Conservation (phyloP, 2,329 filamentous ascomycete genomes). For the Tolypocladium endophyticum region DNA sequence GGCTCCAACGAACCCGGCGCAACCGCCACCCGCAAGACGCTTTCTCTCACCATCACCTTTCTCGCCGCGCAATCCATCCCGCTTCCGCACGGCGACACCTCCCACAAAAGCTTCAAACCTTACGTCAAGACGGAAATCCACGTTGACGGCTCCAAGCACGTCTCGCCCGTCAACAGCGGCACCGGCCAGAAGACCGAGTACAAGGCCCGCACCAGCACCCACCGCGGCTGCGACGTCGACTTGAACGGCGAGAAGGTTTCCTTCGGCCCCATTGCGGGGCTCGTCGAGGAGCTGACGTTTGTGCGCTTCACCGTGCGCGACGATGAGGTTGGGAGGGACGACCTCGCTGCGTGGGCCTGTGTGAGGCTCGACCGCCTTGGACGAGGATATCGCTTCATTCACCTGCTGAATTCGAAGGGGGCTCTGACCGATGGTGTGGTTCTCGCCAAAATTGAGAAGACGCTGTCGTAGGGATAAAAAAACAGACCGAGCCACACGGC, state of each 20-base stretch:
- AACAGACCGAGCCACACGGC: background rate
- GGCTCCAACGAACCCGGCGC: constrained; percentile 10
- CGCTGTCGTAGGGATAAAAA: constrained; percentile 14
- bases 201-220: constrained; percentile 49
- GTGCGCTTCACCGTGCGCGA: constrained; percentile 80
- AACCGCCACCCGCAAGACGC: constrained; percentile 39
- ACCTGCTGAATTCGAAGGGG: constrained; percentile 61
- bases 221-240: constrained; percentile 51
- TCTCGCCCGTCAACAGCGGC: constrained; percentile 25
- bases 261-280: constrained; percentile 43
- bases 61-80: constrained; percentile 69
- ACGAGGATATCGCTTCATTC: constrained; percentile 67
- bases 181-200: constrained; percentile 33
- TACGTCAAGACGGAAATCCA: constrained; percentile 82
- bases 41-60: constrained; percentile 64
- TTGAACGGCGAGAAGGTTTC: constrained; percentile 47
- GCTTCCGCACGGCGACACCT: constrained; percentile 43
- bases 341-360: constrained; percentile 79
- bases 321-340: constrained; percentile 69
- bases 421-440: constrained; percentile 56
- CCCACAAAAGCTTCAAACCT: constrained; percentile 53
- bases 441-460: constrained; percentile 64
- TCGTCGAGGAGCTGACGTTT: constrained; percentile 62
- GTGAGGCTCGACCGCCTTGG: constrained; percentile 73
- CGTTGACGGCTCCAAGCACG: constrained; percentile 49